These are phyloP conservation scores for Neurospora sp. DNA, from an alignment of 495 filamentous ascomycete genomes.

Conservation along the genomic window DNA sequence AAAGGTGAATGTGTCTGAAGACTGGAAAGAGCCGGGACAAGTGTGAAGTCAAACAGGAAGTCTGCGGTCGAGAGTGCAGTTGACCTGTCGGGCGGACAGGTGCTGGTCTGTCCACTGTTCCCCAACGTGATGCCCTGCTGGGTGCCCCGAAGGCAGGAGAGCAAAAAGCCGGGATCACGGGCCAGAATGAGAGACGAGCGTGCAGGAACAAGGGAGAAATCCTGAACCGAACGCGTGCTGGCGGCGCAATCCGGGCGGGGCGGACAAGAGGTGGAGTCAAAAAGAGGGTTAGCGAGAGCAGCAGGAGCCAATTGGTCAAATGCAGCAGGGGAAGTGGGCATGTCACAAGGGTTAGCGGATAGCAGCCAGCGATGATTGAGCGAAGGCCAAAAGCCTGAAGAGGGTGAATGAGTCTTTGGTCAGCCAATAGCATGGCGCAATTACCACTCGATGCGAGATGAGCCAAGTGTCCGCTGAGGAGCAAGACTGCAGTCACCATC, in stretches of 20 bases:
- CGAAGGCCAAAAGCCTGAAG: conserved; percentile 10
- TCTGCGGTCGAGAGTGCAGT: neutral
- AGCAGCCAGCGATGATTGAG: conserved; percentile 24
- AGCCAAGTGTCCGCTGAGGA: conserved; percentile 11
- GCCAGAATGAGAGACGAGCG: neutral
- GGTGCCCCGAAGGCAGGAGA: no score
- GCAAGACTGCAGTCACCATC: neutral
- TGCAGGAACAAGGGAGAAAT: neutral
- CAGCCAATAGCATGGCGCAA: conserved; percentile 11
- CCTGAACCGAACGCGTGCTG: neutral
- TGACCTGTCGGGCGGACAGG: neutral
- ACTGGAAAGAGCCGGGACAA: conserved; percentile 2
- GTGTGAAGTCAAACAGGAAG: neutral
- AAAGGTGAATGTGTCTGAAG: conserved; percentile 18
- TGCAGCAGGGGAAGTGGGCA: conserved; percentile 17
- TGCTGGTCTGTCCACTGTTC: neutral
- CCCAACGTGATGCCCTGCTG: no score
- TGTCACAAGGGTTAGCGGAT: conserved; percentile 25
- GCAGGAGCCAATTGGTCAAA: conserved; percentile 16
- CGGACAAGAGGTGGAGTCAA: neutral
- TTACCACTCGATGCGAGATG: conserved; percentile 6
- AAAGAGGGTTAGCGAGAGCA: neutral
- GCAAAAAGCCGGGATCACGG: neutral
- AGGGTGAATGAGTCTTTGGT: conserved; percentile 2
- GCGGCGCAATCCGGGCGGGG: neutral